phyloP scores from a whole-genome alignment of 352 stramenopile genomes.

The Phytophthora fragariaefolia region DNA sequence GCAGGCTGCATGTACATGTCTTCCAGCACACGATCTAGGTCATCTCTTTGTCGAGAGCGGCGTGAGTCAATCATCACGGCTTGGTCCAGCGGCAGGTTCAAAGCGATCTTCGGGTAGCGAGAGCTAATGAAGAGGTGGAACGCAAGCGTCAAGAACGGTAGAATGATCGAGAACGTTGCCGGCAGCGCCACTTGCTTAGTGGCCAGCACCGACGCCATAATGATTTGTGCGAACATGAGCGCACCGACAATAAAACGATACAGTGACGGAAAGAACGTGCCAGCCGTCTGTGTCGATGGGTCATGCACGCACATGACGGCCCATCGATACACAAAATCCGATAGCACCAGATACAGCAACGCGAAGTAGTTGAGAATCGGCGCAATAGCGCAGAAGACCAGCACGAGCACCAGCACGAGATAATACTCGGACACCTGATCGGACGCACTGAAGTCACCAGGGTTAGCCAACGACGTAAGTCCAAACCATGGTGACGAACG shows the following conservation, averaged over 20 bases:
- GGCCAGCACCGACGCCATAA: slow-evolving; percentile 76
- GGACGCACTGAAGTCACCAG: slow-evolving; percentile 64
- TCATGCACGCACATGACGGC: slow-evolving; percentile 74
- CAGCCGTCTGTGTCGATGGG: slow-evolving; percentile 70
- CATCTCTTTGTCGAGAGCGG: slow-evolving; percentile 56
- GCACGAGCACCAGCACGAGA: slow-evolving; percentile 74
- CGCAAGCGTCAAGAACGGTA: slow-evolving; percentile 67
- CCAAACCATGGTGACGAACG: slow-evolving; percentile 74
- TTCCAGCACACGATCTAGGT: slow-evolving; percentile 65
- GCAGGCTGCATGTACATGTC: slow-evolving; percentile 74
- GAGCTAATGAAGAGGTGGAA: slow-evolving; percentile 80
- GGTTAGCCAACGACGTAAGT: slow-evolving; percentile 59
- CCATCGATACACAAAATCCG: slow-evolving; percentile 82
- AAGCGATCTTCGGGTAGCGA: slow-evolving; percentile 69
- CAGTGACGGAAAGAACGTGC: slow-evolving; percentile 79
- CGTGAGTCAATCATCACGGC: slow-evolving; percentile 76
- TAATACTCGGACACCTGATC: slow-evolving; percentile 76
- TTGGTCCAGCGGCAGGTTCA: slow-evolving; percentile 79
- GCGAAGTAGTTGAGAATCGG: slow-evolving; percentile 87
- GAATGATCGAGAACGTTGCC: slow-evolving; percentile 62
- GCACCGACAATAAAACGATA: slow-evolving; percentile 84
- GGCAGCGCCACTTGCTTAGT: slow-evolving; percentile 75
- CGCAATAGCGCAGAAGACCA: slow-evolving; percentile 78
- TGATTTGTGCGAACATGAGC: slow-evolving; percentile 80
- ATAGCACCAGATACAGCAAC: slow-evolving; percentile 68